These are phyloP conservation scores for Malassezia yamatoensis DNA, from an alignment of 1,284 basidiomycete species.

Conservation along the genomic window DNA sequence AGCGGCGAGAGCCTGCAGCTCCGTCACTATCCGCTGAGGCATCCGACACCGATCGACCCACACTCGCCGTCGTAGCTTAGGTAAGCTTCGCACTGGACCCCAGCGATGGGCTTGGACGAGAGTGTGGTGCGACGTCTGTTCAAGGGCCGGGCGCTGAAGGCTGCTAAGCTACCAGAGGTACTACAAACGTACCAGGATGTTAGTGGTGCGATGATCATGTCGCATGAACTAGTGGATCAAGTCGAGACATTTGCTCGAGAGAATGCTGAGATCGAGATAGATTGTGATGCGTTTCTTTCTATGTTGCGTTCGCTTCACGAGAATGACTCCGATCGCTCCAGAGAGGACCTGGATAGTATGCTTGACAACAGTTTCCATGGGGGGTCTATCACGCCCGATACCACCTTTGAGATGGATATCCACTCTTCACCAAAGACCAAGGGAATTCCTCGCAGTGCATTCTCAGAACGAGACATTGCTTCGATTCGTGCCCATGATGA, in stretches of 20 bases:
- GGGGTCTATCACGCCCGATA: background rate
- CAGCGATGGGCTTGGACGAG: constrained; percentile 7
- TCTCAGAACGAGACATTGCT: background rate
- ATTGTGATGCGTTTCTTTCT: constrained; percentile 10
- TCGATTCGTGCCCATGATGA: background rate
- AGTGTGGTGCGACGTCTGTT: constrained; percentile 12
- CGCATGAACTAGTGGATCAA: background rate
- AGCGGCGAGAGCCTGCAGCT: constrained; percentile 37
- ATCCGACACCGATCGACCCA: constrained; percentile 15
- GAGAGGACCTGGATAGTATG: background rate
- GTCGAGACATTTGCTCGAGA: constrained; percentile 3
- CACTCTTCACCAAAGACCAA: background rate
- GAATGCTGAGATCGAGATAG: constrained; percentile 5
- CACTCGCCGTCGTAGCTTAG: background rate
- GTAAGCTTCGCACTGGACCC: background rate
- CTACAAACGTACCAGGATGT: constrained; percentile 1
- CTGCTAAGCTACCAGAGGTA: background rate
- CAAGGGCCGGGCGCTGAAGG: background rate
- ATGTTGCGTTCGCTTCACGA: constrained; percentile 9
- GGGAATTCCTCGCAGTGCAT: background rate
- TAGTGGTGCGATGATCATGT: background rate
- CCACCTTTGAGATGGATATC: background rate
- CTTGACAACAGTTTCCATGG: background rate
- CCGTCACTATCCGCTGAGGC: constrained; percentile 38
- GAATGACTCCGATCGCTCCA: constrained; percentile 4